phyloP scores from a whole-genome alignment of 176 grass and related monocot species.

The Oryza brachyantha region DNA sequence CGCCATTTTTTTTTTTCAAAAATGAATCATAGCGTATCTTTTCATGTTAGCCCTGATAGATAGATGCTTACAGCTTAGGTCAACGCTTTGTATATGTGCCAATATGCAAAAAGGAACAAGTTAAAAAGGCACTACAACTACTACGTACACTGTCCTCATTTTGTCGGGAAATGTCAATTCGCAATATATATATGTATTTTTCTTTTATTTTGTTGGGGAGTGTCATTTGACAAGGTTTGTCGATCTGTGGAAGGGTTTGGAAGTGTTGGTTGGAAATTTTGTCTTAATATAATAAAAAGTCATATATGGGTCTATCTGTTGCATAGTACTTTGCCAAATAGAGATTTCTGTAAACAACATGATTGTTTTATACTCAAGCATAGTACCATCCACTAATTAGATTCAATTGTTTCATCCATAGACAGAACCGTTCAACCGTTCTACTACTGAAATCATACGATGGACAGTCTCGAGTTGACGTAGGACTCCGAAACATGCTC shows the following conservation, averaged over 20 bases:
- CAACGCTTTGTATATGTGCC: not conserved
- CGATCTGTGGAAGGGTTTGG: not conserved
- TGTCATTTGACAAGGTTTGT: not conserved
- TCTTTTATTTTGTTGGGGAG: not conserved
- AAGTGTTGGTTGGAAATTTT: not conserved
- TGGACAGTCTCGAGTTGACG: no score
- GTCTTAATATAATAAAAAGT: not conserved
- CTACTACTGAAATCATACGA: no score
- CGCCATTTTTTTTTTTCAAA: conserved; percentile 12
- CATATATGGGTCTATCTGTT: not conserved
- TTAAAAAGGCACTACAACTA: no score
- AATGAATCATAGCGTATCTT: conserved; percentile 23
- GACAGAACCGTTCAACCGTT: no score
- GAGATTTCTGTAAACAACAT: not conserved
- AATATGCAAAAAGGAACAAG: not conserved
- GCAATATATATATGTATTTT: no score
- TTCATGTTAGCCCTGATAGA: not conserved
- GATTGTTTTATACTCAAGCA: not conserved
- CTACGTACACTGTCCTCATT: not conserved
- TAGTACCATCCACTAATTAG: not conserved
- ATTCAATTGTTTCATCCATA: not conserved
- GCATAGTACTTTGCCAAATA: not conserved
- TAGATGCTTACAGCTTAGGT: not conserved
- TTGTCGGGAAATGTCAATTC: not conserved
- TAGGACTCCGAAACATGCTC: no score